phyloP scores from a whole-genome alignment of 2,329 filamentous ascomycete genomes.

The Elsinoe arachidis region DNA sequence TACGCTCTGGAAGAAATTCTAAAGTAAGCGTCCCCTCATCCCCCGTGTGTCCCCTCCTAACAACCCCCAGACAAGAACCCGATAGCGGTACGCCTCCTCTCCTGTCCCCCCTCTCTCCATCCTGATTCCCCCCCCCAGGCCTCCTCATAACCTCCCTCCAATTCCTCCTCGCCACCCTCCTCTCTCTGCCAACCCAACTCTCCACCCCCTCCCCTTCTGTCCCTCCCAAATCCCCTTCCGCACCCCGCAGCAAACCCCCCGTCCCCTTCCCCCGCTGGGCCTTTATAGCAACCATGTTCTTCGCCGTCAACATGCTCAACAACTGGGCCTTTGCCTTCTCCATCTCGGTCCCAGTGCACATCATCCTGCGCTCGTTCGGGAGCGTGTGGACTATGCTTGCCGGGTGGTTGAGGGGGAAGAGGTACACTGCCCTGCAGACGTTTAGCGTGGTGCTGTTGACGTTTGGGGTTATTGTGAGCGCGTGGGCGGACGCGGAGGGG shows the following conservation, averaged over 20 bases:
- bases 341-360: conserved; percentile 93
- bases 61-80: conserved; percentile 59
- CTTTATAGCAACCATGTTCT: conserved; percentile 83
- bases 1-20: conserved; percentile 93
- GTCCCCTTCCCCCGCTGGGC: conserved; percentile 81
- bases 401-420: conserved; percentile 79
- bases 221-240: conserved; percentile 36
- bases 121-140: conserved; percentile 39
- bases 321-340: conserved; percentile 97
- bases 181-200: not conserved
- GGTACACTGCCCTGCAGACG: conserved; percentile 71
- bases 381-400: conserved; percentile 92
- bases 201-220: conserved; percentile 26
- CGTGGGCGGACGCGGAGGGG: conserved; percentile 77
- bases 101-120: not conserved
- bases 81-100: conserved; percentile 57
- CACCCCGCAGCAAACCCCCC: conserved; percentile 45
- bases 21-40: conserved; percentile 53
- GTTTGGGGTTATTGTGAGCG: conserved; percentile 74
- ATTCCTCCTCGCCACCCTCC: conserved; percentile 55
- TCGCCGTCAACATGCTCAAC: conserved; percentile 88
- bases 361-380: conserved; percentile 88
- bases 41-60: conserved; percentile 17
- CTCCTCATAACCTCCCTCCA: conserved; percentile 49
- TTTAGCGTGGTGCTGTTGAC: conserved; percentile 76